A percentile compares a stretch with the other conserved stretches of the same genome.
Evolutionary conservation across 2,329 filamentous ascomycete genomes (phyloP).

Genomic region (Talaromyces sp.): DNA sequence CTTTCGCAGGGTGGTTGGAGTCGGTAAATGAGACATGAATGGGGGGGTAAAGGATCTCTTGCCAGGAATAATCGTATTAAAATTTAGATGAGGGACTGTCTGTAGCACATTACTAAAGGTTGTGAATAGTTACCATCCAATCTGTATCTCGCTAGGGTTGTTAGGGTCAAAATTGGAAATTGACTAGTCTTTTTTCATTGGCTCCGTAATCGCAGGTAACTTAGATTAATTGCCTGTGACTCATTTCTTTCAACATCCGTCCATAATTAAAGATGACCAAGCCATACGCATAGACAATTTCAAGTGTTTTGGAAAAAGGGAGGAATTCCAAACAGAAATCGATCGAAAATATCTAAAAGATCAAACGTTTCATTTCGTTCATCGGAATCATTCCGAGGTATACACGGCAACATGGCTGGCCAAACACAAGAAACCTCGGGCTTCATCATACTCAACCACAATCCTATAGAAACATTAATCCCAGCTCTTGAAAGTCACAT

Average conservation of each 20-base stretch:
- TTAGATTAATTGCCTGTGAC: background rate
- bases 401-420: background rate
- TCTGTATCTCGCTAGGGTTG: background rate
- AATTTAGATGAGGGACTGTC: too few species aligned
- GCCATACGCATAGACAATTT: background rate
- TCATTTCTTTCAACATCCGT: background rate
- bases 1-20: too few species aligned
- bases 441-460: conserved; percentile 14
- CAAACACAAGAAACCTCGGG: background rate
- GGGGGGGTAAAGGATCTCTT: too few species aligned
- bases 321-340: too few species aligned
- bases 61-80: too few species aligned
- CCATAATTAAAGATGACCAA: too few species aligned
- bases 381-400: background rate
- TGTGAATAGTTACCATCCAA: background rate
- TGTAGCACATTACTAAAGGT: background rate
- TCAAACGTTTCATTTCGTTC: background rate
- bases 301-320: too few species aligned
- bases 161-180: background rate
- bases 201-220: background rate
- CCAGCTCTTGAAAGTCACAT: conserved; percentile 33
- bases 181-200: background rate
- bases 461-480: conserved; percentile 20
- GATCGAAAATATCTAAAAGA: too few species aligned
- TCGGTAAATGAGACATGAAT: too few species aligned